Evolutionary conservation across 768 basidiomycete genomes (phyloP).

Genomic region (Pulveroboletus sp.): DNA sequence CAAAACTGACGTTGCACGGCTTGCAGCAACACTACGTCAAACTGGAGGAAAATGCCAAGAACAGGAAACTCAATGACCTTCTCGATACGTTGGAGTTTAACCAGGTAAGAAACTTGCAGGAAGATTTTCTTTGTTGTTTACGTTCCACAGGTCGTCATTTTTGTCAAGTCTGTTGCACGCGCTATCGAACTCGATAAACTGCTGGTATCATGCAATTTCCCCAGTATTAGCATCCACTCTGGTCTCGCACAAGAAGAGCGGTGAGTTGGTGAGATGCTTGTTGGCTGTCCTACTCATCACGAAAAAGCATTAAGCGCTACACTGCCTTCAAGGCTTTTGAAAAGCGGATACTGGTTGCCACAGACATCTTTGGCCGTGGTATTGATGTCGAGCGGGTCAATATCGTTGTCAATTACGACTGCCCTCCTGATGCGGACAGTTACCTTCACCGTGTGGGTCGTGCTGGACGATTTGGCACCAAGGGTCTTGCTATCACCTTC

Average conservation of each 20-base stretch:
- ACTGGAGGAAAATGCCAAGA: constrained; percentile 92
- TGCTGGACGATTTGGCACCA: constrained; percentile 98
- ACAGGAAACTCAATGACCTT: constrained; percentile 94
- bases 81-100: constrained; percentile 98
- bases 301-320: constrained; percentile 82
- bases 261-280: constrained; percentile 44
- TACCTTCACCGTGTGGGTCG: constrained; percentile 99
- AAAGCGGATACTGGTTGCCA: constrained; percentile 98
- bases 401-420: constrained; percentile 99
- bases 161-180: constrained; percentile 96
- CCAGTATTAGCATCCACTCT: constrained; percentile 96
- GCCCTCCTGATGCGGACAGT: constrained; percentile 94
- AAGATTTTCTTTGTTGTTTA: not conserved
- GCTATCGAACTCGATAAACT: constrained; percentile 96
- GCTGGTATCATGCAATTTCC: constrained; percentile 96
- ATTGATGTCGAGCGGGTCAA: constrained; percentile 99
- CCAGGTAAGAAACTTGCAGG: constrained; percentile 55
- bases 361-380: constrained; percentile 98
- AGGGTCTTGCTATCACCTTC: constrained; percentile 97
- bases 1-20: constrained; percentile 96
- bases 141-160: constrained; percentile 84
- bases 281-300: constrained; percentile 3
- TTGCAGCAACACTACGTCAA: constrained; percentile 99
- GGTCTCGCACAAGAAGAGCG: constrained; percentile 94
- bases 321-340: constrained; percentile 99